Conservation (phyloP, 2,329 filamentous ascomycete species). For the Fusarium concolor region DNA sequence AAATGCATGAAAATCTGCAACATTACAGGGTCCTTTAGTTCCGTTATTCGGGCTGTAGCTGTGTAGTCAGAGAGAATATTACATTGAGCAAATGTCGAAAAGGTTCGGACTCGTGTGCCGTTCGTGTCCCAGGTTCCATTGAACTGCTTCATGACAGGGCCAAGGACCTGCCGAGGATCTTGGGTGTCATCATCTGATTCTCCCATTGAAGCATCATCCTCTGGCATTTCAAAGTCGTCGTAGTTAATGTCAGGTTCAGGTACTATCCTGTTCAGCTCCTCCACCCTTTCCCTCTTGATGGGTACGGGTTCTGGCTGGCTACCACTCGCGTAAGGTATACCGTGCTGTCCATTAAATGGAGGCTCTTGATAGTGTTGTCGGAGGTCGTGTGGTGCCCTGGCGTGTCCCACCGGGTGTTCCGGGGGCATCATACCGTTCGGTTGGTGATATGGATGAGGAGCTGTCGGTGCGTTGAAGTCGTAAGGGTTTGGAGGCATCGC, state of each 20-base stretch:
- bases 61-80: slow-evolving; percentile 72
- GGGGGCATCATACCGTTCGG: slow-evolving; percentile 22
- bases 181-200: slow-evolving; percentile 69
- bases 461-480: slow-evolving; percentile 35
- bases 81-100: slow-evolving; percentile 61
- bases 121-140: slow-evolving; percentile 43
- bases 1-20: slow-evolving; percentile 92
- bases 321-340: slow-evolving; percentile 11
- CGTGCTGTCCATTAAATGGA: slow-evolving; percentile 20
- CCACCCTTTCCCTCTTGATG: slow-evolving; percentile 24
- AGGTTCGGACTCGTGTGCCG: slow-evolving; percentile 61
- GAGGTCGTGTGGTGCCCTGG: slow-evolving; percentile 25
- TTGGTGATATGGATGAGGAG: slow-evolving; percentile 30
- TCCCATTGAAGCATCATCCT: slow-evolving; percentile 71
- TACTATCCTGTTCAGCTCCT: slow-evolving; percentile 8
- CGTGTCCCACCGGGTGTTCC: slow-evolving; percentile 27
- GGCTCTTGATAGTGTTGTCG: slow-evolving; percentile 30
- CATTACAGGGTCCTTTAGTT: slow-evolving; percentile 82
- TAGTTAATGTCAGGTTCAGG: slow-evolving; percentile 42
- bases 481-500: slow-evolving; percentile 30
- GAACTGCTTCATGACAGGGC: slow-evolving; percentile 53
- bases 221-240: slow-evolving; percentile 50
- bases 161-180: slow-evolving; percentile 52
- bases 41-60: slow-evolving; percentile 73
- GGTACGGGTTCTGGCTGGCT: slow-evolving; percentile 12